phyloP scores from a whole-genome alignment of 768 basidiomycete species.

The Mycena metata region DNA sequence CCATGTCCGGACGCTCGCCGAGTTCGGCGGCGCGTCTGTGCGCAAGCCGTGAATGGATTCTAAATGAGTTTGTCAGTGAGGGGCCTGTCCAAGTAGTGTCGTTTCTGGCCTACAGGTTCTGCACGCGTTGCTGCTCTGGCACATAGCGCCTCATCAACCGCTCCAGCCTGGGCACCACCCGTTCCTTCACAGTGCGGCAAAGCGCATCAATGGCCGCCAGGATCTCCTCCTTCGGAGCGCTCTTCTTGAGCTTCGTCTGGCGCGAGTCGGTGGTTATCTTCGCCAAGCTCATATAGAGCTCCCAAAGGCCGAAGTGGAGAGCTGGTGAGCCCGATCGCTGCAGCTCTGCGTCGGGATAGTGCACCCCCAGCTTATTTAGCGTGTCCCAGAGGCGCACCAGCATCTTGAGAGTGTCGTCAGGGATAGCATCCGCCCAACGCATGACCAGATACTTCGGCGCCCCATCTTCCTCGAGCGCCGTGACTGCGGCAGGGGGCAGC shows the following conservation, averaged over 20 bases:
- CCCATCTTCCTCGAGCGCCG: not conserved
- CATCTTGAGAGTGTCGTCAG: not conserved
- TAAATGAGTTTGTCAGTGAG: too few relatives aligned
- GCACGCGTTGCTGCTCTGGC: not conserved
- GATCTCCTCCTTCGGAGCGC: not conserved
- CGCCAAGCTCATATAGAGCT: not conserved
- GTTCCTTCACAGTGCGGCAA: not conserved
- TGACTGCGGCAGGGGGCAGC: not conserved
- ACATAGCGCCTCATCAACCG: not conserved
- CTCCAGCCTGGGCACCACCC: not conserved
- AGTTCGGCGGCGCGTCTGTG: not conserved
- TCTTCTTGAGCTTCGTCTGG: not conserved
- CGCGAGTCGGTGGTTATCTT: not conserved
- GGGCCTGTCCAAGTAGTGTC: too few relatives aligned
- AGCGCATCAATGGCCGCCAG: not conserved
- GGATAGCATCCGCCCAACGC: not conserved
- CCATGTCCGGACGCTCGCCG: not conserved
- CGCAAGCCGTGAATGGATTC: not conserved
- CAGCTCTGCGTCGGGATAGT: not conserved
- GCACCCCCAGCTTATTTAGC: not conserved
- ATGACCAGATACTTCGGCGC: not conserved
- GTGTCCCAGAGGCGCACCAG: not conserved
- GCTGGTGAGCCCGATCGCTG: not conserved
- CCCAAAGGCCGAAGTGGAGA: not conserved
- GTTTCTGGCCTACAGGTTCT: not conserved